phyloP scores from a whole-genome alignment of 1,284 basidiomycete species.

The Cryptococcus wingfieldii region DNA sequence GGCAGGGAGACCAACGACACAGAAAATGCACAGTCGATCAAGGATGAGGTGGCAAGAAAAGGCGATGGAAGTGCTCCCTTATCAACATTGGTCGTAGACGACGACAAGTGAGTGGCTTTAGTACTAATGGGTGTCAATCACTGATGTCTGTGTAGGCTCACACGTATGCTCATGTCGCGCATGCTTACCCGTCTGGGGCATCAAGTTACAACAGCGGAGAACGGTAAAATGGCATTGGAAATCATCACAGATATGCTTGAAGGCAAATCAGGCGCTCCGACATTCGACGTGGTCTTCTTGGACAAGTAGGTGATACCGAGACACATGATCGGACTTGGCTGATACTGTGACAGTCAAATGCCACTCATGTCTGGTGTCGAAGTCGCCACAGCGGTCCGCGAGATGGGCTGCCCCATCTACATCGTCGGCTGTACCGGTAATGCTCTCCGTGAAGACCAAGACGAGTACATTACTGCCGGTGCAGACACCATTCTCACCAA shows the following conservation, averaged over 20 bases:
- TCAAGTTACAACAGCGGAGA: constrained; percentile 73
- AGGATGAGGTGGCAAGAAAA: background rate
- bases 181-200: constrained; percentile 75
- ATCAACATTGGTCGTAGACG: constrained; percentile 48
- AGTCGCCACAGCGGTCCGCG: constrained; percentile 62
- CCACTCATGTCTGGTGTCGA: constrained; percentile 74
- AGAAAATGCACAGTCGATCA: background rate
- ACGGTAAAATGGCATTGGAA: constrained; percentile 74
- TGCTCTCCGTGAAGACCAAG: constrained; percentile 60
- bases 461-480: constrained; percentile 71
- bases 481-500: constrained; percentile 54
- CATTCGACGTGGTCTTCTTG: constrained; percentile 69
- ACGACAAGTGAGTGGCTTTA: constrained; percentile 43
- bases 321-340: background rate
- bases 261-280: constrained; percentile 29
- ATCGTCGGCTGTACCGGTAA: constrained; percentile 67
- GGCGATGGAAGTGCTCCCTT: constrained; percentile 28
- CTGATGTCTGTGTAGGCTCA: constrained; percentile 55
- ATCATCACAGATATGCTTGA: constrained; percentile 53
- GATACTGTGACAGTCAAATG: constrained; percentile 40
- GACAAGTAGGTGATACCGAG: constrained; percentile 57
- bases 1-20: background rate
- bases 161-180: constrained; percentile 74
- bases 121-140: background rate
- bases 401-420: constrained; percentile 64